A percentile compares a stretch with the other conserved stretches of the same genome.
Evolutionary conservation across 768 basidiomycete species (phyloP).

Genomic region (Boletus reticulatus): DNA sequence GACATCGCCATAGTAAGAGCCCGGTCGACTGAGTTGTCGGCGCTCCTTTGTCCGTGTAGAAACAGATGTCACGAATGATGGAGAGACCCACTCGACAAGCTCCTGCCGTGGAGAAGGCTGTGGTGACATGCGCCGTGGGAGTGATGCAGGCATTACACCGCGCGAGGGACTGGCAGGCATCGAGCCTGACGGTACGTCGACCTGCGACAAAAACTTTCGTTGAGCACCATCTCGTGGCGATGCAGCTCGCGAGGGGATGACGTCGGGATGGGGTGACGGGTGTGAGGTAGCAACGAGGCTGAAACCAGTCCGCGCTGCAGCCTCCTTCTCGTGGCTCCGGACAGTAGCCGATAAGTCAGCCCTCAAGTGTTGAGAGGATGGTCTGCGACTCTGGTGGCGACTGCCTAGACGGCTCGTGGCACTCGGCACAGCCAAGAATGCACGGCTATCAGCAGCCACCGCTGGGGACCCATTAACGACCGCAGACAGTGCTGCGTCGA

Average conservation of each 20-base stretch:
- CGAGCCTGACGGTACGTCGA: slow-evolving; percentile 12
- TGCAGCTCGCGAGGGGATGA: slow-evolving; percentile 21
- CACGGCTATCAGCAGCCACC: slow-evolving; percentile 30
- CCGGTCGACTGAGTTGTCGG: slow-evolving; percentile 14
- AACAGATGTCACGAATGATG: slow-evolving; percentile 16
- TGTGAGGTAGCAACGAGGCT: slow-evolving; percentile 32
- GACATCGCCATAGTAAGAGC: slow-evolving; percentile 27
- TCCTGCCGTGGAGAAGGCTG: slow-evolving; percentile 31
- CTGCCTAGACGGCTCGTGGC: slow-evolving; percentile 25
- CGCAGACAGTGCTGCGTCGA: slow-evolving; percentile 28
- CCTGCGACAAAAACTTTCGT: slow-evolving; percentile 20
- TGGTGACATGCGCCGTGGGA: slow-evolving; percentile 26
- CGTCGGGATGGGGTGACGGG: slow-evolving; percentile 21
- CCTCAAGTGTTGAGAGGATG: slow-evolving; percentile 30
- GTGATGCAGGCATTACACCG: slow-evolving; percentile 10
- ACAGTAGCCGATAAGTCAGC: slow-evolving; percentile 30
- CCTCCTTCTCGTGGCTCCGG: slow-evolving; percentile 26
- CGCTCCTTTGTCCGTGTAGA: slow-evolving; percentile 18
- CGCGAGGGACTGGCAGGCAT: slow-evolving; percentile 15
- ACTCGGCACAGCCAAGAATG: slow-evolving; percentile 28
- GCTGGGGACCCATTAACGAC: slow-evolving; percentile 25
- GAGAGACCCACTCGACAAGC: slow-evolving; percentile 21
- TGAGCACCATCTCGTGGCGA: slow-evolving; percentile 22
- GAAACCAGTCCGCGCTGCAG: slow-evolving; percentile 25
- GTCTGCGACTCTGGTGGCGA: slow-evolving; percentile 29